Conservation (phyloP, 2,329 filamentous ascomycete species). For the Pseudonectria foliicola region DNA sequence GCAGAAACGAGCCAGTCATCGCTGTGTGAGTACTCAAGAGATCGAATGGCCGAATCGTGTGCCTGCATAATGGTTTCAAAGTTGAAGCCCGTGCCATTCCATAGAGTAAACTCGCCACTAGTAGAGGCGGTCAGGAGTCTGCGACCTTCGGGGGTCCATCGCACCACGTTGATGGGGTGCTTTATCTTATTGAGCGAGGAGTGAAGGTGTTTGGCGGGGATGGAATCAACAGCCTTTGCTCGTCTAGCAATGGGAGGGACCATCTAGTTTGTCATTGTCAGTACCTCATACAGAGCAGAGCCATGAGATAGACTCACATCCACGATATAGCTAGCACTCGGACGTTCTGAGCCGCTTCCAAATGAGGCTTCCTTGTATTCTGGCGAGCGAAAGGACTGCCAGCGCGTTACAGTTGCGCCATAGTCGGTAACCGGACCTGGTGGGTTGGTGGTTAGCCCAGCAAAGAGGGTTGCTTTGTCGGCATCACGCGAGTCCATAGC, state of each 20-base stretch:
- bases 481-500: conserved; percentile 4
- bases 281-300: conserved; percentile 10
- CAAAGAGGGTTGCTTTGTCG: conserved; percentile 5
- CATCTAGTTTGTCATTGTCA: conserved; percentile 50
- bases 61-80: conserved; percentile 99
- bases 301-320: conserved; percentile 52
- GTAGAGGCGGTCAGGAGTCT: conserved; percentile 87
- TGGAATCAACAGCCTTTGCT: conserved; percentile 71
- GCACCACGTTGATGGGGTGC: conserved; percentile 92
- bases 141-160: conserved; percentile 95
- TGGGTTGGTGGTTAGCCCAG: conserved; percentile 12
- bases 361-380: conserved; percentile 64
- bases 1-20: conserved; percentile 96
- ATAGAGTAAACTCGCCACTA: conserved; percentile 95
- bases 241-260: conserved; percentile 73
- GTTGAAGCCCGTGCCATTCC: conserved; percentile 99
- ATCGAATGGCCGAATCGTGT: conserved; percentile 80
- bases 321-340: conserved; percentile 81
- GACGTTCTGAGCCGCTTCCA: conserved; percentile 68
- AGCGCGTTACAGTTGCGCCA: conserved; percentile 81
- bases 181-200: conserved; percentile 99
- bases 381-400: conserved; percentile 69
- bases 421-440: conserved; percentile 88
- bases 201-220: conserved; percentile 92
- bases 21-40: conserved; percentile 82